Evolutionary conservation across 805 yeast genomes (phyloP), one percentile per base, ranked within the genome.

Genomic region (Candida parachauliodes): DNA sequence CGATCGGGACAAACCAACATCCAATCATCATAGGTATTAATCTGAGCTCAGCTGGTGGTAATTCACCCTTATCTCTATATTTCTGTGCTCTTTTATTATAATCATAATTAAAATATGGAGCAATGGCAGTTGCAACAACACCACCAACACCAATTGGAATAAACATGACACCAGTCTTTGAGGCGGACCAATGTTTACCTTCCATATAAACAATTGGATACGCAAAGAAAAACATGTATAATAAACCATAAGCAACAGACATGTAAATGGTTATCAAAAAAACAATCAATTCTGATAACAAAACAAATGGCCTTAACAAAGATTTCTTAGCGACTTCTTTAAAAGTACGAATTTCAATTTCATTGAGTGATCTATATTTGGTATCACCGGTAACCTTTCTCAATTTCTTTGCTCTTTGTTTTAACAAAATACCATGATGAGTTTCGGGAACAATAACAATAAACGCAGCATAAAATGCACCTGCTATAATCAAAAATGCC

Each of bases 401-500:
- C 42, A 62, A 45, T 37, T 68, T 65, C 47, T 70, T 67, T 14
- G 85, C 83, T 58, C 86, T 70, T 28, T 47, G 59, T 54, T 68
- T 75, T 42, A 81, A 61, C 15, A 81, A 54, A 1, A 77, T 77
- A 31, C 72, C 66, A 46, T 71, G 76, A 48, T 79, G 81, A 23
- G 88, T 81, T 56, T 81, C 88, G 3, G 86, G 85, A 34, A 73
- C 51, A 4, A 50, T 31, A 3, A 48, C 46, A 21, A 55, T 43
- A 35, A 62, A 57, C n/a, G 55, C 26, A 10, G 47, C 49, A 45
- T 74, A 75, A 32, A 73, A 57, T 31, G 60, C 55, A 28, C 79
- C 79, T 8, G 78, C 66, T 42, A 76, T 62, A 40, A 80, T 79
- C 37, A 79, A 58, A 34, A 72, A 57, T 10, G 80, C 71, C 77